phyloP scores from a whole-genome alignment of 2,329 filamentous ascomycete genomes.

The Herpotrichia juniperi region DNA sequence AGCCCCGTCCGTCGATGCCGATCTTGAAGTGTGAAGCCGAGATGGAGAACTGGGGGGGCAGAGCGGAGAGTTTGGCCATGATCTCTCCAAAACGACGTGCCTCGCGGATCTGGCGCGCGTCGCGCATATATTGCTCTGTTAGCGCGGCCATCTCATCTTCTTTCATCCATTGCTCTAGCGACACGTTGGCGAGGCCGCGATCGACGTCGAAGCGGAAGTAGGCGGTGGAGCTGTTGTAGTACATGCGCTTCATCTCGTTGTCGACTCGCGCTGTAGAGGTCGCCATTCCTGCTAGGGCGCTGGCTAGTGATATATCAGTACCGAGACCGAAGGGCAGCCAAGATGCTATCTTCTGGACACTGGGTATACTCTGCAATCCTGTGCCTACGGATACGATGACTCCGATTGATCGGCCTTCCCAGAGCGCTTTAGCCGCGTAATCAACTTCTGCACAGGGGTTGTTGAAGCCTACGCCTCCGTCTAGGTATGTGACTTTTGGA shows the following conservation, averaged over 20 bases:
- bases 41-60: slow-evolving; percentile 45
- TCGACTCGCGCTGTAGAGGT: slow-evolving; percentile 46
- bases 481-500: slow-evolving; percentile 55
- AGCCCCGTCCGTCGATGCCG: slow-evolving; percentile 37
- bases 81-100: slow-evolving; percentile 40
- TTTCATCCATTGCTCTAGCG: slow-evolving; percentile 49
- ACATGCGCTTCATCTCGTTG: slow-evolving; percentile 50
- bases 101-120: slow-evolving; percentile 36
- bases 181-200: slow-evolving; percentile 45
- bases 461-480: slow-evolving; percentile 57
- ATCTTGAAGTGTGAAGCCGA: slow-evolving; percentile 35
- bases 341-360: slow-evolving; percentile 41
- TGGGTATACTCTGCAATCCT: slow-evolving; percentile 45
- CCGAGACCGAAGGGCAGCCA: slow-evolving; percentile 49
- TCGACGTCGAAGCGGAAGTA: slow-evolving; percentile 50
- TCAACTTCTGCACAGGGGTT: slow-evolving; percentile 60
- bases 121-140: slow-evolving; percentile 46
- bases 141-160: slow-evolving; percentile 49
- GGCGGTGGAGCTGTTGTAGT: slow-evolving; percentile 41
- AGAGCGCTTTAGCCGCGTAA: slow-evolving; percentile 51
- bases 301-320: slow-evolving; percentile 44
- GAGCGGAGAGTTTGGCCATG: slow-evolving; percentile 43
- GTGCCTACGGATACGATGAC: slow-evolving; percentile 49
- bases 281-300: slow-evolving; percentile 45
- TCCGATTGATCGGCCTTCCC: slow-evolving; percentile 43